Conservation (phyloP, 1,284 basidiomycete species). For the Sutorius eximius region DNA sequence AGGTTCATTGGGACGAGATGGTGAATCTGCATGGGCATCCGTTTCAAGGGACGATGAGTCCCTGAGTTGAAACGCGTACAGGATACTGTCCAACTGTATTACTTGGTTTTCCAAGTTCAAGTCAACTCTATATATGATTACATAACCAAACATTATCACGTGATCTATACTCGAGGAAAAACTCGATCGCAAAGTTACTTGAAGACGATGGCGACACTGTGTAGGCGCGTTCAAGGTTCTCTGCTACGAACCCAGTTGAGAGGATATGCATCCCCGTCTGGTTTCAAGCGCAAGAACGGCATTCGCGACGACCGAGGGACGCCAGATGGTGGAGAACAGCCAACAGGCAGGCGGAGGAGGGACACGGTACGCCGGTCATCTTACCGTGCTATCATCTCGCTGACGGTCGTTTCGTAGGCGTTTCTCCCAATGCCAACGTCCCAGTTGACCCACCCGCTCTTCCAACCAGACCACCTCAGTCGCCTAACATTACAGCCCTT, state of each 20-base stretch:
- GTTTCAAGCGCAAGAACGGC: constrained; percentile 27
- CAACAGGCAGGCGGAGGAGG: constrained; percentile 28
- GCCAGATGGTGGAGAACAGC: constrained; percentile 22
- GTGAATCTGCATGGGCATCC: constrained; percentile 13
- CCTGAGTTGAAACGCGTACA: too few relatives aligned
- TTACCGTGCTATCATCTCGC: neutral
- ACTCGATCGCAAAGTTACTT: neutral
- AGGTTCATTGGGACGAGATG: constrained; percentile 17
- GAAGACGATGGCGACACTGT: constrained; percentile 20
- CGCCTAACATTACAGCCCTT: constrained; percentile 50
- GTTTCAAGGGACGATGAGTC: constrained; percentile 7
- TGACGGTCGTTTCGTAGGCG: constrained; percentile 20
- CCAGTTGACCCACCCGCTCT: constrained; percentile 55
- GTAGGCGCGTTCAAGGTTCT: constrained; percentile 12
- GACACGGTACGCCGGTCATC: constrained; percentile 18
- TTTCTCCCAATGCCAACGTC: constrained; percentile 32
- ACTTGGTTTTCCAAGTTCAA: neutral
- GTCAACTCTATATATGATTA: neutral
- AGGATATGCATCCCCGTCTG: constrained; percentile 23
- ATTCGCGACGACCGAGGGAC: constrained; percentile 8
- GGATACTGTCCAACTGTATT: too few relatives aligned
- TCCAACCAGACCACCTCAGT: constrained; percentile 56
- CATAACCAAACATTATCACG: constrained; percentile 1
- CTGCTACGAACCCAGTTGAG: constrained; percentile 9
- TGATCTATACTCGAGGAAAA: neutral